Evolutionary conservation across 2,329 filamentous ascomycete genomes (phyloP), one percentile per base, ranked within the genome.

Genomic region (Ophiosphaerella narmari): DNA sequence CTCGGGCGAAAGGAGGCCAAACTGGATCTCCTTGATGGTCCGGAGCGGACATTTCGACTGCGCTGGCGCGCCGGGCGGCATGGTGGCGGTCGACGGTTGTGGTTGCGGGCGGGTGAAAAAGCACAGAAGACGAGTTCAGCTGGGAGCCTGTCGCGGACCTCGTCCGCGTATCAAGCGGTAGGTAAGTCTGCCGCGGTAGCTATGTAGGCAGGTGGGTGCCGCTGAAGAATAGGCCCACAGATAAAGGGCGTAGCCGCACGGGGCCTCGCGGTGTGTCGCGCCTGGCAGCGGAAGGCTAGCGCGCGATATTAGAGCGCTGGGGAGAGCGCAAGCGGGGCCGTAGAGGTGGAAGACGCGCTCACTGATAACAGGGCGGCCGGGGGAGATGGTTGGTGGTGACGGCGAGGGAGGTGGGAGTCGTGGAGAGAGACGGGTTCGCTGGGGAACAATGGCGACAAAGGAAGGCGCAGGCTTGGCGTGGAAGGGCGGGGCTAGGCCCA

Each of bases 21-120:
- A 99, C 82, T 99, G 95, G 68, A 99, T 96, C 83, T 99, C 95
- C 83, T 97, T 88, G 69, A 99, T 92, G 62, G 89, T 96, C 82
- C 94, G 93, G 84, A 97, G 84, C 76, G 92, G 92, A 85, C 70
- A 73, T 63, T 72, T 73, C 12, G 70, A 73, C 57, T 65, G 59
- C 90, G 92, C 84, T 89, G 92, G 74, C 90, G 96, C 78, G 91
- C 90, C 71, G 78, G 95, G 96, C 80, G 93, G 85, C 94, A 99
- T 74, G 60, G 42, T 71, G 60, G 65, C 67, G 60, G 60, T 58
- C 26, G 11, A 29, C 4, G 50, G 32, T 31, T 45, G 38, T 39
- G 41, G 34, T 29, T 37, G 48, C 40, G 53, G 14, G 31, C 31
- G 26, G 7, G 7, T 2, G 6, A 29, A 29, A 29, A 8, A 11